These are phyloP conservation scores for Flaveria robusta DNA, from an alignment of 129 eudicot genomes.

Conservation along the genomic window DNA sequence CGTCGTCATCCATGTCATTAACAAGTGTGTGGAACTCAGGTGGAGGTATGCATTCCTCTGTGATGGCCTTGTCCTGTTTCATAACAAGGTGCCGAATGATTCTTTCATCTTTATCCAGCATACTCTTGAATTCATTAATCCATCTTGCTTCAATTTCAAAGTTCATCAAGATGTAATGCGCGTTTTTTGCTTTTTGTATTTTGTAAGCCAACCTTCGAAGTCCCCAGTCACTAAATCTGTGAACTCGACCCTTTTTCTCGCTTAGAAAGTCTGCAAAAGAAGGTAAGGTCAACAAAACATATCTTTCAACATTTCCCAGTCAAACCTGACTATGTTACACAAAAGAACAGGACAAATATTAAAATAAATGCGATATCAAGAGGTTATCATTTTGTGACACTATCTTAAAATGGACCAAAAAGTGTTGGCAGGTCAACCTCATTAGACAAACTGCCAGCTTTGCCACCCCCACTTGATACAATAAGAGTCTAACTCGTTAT, in stretches of 20 bases:
- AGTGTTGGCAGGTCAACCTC: neutral
- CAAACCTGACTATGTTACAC: neutral
- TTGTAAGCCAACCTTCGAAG: conserved; percentile 80
- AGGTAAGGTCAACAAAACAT: neutral
- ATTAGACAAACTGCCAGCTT: too few relatives aligned
- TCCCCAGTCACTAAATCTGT: conserved; percentile 99
- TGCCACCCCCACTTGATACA: neutral
- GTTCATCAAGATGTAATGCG: conserved; percentile 90
- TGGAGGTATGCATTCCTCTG: conserved; percentile 85
- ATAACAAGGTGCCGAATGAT: conserved; percentile 93
- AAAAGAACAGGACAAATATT: neutral
- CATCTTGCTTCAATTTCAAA: conserved; percentile 81
- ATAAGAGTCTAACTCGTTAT: neutral
- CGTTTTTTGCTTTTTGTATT: conserved; percentile 73
- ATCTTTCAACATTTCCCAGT: neutral
- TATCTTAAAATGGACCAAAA: neutral
- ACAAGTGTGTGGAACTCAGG: conserved; percentile 71
- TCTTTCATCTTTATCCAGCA: conserved; percentile 89
- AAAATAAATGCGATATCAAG: neutral
- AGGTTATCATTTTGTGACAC: too few relatives aligned
- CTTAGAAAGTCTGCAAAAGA: conserved; percentile 58
- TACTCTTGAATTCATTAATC: conserved; percentile 79
- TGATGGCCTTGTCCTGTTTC: conserved; percentile 77
- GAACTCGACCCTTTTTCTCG: conserved; percentile 87
- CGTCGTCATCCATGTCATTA: conserved; percentile 57